Conservation (phyloP, 805 yeast species). For the Kregervanrija fluxuum region DNA sequence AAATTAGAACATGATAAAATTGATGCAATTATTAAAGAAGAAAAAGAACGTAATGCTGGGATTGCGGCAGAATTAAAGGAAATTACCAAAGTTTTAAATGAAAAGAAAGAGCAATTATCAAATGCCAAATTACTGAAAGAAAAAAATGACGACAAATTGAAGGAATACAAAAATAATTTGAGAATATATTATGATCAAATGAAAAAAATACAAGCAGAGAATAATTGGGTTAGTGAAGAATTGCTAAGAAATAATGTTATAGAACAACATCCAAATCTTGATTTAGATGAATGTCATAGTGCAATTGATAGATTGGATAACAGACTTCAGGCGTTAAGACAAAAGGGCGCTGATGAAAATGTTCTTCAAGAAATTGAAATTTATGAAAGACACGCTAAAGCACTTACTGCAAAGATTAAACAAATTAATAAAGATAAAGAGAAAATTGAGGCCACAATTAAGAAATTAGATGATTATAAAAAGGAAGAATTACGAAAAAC, state of each 20-base stretch:
- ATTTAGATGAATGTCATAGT: conserved; percentile 54
- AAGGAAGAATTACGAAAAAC: conserved; percentile 75
- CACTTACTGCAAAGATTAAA: conserved; percentile 70
- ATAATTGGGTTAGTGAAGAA: conserved; percentile 70
- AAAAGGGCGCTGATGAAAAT: conserved; percentile 70
- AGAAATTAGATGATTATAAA: conserved; percentile 77
- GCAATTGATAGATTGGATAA: conserved; percentile 50
- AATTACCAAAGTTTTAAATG: conserved; percentile 37
- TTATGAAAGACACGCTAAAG: conserved; percentile 78
- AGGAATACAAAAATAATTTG: conserved; percentile 30
- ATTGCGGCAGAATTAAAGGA: conserved; percentile 72
- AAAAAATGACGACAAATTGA: conserved; percentile 24
- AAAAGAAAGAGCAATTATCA: conserved; percentile 41
- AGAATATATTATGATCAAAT: conserved; percentile 16
- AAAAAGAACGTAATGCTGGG: conserved; percentile 54
- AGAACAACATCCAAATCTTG: conserved; percentile 55
- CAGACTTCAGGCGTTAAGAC: conserved; percentile 60
- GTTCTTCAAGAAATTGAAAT: conserved; percentile 89
- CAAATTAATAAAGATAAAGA: conserved; percentile 85
- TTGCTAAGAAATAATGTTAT: conserved; percentile 47
- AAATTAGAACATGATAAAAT: conserved; percentile 22
- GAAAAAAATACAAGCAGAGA: too few relatives aligned
- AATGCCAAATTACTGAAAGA: conserved; percentile 49
- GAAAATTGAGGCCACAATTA: conserved; percentile 83
- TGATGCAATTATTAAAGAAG: conserved; percentile 38